Evolutionary conservation across 2,329 filamentous ascomycete genomes (phyloP).

Genomic region (Aspergillus sp.): DNA sequence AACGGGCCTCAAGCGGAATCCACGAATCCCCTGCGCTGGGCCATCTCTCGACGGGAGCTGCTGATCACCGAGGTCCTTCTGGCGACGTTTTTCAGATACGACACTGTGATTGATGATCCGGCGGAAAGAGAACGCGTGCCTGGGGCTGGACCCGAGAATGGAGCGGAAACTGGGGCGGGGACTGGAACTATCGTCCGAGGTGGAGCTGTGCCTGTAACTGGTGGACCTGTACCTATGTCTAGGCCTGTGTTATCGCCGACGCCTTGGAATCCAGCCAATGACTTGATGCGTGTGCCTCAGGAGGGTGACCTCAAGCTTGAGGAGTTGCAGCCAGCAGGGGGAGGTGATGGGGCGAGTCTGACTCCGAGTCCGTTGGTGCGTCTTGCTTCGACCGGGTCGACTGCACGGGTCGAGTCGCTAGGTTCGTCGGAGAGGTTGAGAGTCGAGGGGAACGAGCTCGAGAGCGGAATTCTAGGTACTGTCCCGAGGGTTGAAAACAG

Average conservation of each 20-base stretch:
- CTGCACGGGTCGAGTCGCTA: not conserved
- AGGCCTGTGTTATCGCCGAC: not conserved
- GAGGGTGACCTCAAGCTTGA: constrained; percentile 11
- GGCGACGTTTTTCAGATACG: constrained; percentile 13
- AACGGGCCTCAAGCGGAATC: not conserved
- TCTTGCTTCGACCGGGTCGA: not conserved
- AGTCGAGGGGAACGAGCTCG: not conserved
- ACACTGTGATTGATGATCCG: not conserved
- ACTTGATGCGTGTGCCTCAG: not conserved
- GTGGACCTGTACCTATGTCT: no score
- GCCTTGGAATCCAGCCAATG: not conserved
- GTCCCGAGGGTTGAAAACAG: not conserved
- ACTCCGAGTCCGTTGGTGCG: not conserved
- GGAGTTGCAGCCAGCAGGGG: not conserved
- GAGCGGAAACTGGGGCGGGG: not conserved
- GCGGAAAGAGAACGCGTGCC: not conserved
- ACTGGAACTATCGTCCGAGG: not conserved
- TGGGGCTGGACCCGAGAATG: not conserved
- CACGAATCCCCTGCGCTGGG: not conserved
- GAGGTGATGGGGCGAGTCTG: not conserved
- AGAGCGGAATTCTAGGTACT: not conserved
- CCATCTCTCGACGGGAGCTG: constrained; percentile 24
- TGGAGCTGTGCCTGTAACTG: not conserved
- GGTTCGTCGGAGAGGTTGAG: constrained; percentile 29
- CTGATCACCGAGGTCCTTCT: constrained; percentile 22